Base-by-base conservation (phyloP, 129 eudicot species). In the Silybum marianum region DNA sequence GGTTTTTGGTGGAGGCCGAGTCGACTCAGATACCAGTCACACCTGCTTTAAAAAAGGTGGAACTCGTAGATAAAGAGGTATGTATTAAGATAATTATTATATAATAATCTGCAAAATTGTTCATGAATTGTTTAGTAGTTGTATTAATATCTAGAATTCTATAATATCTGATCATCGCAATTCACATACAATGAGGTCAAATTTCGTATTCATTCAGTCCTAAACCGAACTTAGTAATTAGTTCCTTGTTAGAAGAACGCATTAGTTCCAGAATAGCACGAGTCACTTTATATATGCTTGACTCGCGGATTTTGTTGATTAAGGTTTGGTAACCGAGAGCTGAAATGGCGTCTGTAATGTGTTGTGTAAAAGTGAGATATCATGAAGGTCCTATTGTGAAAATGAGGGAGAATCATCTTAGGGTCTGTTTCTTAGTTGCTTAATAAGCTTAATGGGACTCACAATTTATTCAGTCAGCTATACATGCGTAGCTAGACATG, bases 1-100 rank as follows among this genome's bases (percentile, higher is more conserved):
- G 99, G 93, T 95, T 95, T 85, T 82, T 95, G 77, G 94, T 95
- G 19, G 99, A 95, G 87, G 99, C 99, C 2, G 99, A 95, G 79
- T 95, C 97, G 28, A 84, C 97, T 11, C 88, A 85, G 69, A 89
- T 95, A 74, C 99, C 94, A 1, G 81, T 95, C 69, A 92, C 93
- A 0, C 89, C 90, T 66, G 99, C 93, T 13, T 72, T 95, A 86
- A 95, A 95, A 66, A 95, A 95, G 76, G 83, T 87, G 39, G 99
- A 95, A 71, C 97, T 94, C 23, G 98, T 86, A 9, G 77, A 83
- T 70, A 82, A 92, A 46, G 84, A 77, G 97, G 98, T 94, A 44
- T 44, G 26, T 26, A 24, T 81, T 72, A 68, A 26, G 23, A 72
- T 72, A 25, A 9, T 72, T 28, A n/a, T n/a, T 65, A 21, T 63